phyloP scores from a whole-genome alignment of 1,139 yeast species.

The Wickerhamomyces sp. region DNA sequence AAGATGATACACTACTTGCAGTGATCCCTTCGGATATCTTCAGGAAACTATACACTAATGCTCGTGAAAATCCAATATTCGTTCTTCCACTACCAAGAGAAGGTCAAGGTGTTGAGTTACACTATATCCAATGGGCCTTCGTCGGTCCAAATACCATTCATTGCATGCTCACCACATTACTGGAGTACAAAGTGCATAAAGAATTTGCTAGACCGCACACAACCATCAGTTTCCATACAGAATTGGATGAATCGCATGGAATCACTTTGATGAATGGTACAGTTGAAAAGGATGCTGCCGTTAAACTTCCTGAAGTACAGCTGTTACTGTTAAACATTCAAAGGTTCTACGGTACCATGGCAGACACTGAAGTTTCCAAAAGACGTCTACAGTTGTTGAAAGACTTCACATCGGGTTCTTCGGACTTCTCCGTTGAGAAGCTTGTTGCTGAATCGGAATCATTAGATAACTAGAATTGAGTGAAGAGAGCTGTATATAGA shows the following conservation, averaged over 20 bases:
- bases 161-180: constrained; percentile 85
- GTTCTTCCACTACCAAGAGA: constrained; percentile 65
- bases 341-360: constrained; percentile 77
- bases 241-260: constrained; percentile 55
- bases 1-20: constrained; percentile 62
- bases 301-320: constrained; percentile 66
- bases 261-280: constrained; percentile 84
- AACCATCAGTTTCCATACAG: constrained; percentile 82
- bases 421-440: constrained; percentile 56
- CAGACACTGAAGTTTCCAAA: constrained; percentile 35
- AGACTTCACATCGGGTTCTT: constrained; percentile 66
- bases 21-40: constrained; percentile 52
- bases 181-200: constrained; percentile 85
- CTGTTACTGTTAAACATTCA: constrained; percentile 75
- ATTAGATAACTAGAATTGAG: constrained; percentile 39
- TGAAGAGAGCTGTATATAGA: constrained; percentile 2
- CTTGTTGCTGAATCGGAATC: constrained; percentile 71
- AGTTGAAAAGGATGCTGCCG: constrained; percentile 65
- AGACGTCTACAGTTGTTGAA: constrained; percentile 52
- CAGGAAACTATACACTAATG: constrained; percentile 56
- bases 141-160: constrained; percentile 83
- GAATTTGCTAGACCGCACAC: constrained; percentile 97
- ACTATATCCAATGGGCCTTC: constrained; percentile 91
- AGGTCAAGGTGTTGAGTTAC: constrained; percentile 62
- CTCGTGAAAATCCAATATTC: constrained; percentile 71